Percentiles rank a stretch among this genome's conserved stretches.
Evolutionary conservation across 148 eudicot species (phyloP).

Genomic region (Vaccinium corymbosum): DNA sequence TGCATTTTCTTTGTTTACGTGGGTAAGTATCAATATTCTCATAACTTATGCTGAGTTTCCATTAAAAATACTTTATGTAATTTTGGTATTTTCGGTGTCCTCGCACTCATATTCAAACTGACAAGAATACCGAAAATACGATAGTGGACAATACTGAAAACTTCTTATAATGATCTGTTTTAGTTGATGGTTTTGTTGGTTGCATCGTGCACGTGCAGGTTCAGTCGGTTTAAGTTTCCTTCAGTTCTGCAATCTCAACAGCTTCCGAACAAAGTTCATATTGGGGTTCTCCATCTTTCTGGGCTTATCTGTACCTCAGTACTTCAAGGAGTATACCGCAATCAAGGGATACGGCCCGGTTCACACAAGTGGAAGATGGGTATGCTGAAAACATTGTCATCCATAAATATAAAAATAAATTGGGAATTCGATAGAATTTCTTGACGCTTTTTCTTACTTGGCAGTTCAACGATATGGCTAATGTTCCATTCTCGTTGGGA

Average conservation of each 20-base stretch:
- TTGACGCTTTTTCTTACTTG: neutral
- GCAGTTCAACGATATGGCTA: slow-evolving; percentile 95
- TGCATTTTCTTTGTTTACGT: slow-evolving; percentile 93
- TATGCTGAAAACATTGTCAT: slow-evolving; percentile 23
- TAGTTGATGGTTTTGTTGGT: neutral
- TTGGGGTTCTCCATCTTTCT: slow-evolving; percentile 77
- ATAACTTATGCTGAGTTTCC: too few species aligned
- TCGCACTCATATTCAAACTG: too few species aligned
- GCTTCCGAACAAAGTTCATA: slow-evolving; percentile 78
- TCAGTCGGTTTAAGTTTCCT: slow-evolving; percentile 76
- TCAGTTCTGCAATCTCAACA: slow-evolving; percentile 90
- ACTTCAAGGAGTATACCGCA: slow-evolving; percentile 74
- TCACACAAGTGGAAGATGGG: slow-evolving; percentile 87
- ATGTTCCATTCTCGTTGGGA: slow-evolving; percentile 86
- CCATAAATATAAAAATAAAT: neutral
- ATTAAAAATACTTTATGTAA: too few species aligned
- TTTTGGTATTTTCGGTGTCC: too few species aligned
- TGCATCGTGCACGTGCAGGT: slow-evolving; percentile 32
- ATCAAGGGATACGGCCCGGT: slow-evolving; percentile 61
- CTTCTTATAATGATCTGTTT: slow-evolving; percentile 23
- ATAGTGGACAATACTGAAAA: neutral
- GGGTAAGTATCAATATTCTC: slow-evolving; percentile 47
- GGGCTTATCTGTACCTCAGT: slow-evolving; percentile 42
- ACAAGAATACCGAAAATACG: too few species aligned
- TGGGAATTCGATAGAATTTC: neutral